Percentiles rank a stretch among this genome's conserved stretches.
Evolutionary conservation across 2,329 filamentous ascomycete species (phyloP).

Genomic region (Ophiocordyceps camponoti-rufipedis): DNA sequence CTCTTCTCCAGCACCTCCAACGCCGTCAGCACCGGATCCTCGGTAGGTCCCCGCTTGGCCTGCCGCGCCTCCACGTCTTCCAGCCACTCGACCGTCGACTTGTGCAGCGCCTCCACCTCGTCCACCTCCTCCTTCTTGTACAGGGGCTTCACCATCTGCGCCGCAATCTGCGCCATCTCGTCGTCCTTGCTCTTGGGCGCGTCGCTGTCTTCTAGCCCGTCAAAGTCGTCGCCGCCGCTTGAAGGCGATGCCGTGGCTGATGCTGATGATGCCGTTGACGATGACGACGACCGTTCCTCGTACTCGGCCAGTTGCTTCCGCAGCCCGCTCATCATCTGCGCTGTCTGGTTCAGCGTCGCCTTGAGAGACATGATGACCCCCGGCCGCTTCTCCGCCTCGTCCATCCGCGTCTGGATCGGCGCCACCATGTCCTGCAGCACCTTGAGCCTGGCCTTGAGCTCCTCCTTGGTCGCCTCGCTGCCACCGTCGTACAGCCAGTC

Average conservation of each 20-base stretch:
- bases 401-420: slow-evolving; percentile 57
- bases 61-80: slow-evolving; percentile 53
- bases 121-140: slow-evolving; percentile 60
- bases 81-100: slow-evolving; percentile 54
- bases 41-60: slow-evolving; percentile 46
- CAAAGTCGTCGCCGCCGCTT: slow-evolving; percentile 37
- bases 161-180: slow-evolving; percentile 23
- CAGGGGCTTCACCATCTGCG: slow-evolving; percentile 33
- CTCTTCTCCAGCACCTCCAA: slow-evolving; percentile 54
- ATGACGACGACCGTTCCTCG: slow-evolving; percentile 36
- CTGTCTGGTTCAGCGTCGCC: slow-evolving; percentile 52
- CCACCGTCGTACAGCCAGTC: slow-evolving; percentile 90
- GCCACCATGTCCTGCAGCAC: slow-evolving; percentile 59
- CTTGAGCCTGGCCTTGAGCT: slow-evolving; percentile 60
- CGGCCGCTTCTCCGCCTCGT: slow-evolving; percentile 55
- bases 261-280: slow-evolving; percentile 5
- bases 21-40: slow-evolving; percentile 56
- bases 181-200: slow-evolving; percentile 18
- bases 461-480: slow-evolving; percentile 52
- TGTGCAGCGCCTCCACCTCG: slow-evolving; percentile 41
- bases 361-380: slow-evolving; percentile 48
- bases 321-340: slow-evolving; percentile 51
- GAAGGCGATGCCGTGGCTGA: slow-evolving; percentile 27
- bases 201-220: slow-evolving; percentile 61
- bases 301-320: slow-evolving; percentile 52